Evolutionary conservation across 345 rosid species (phyloP), one percentile per base, ranked within the genome.

Genomic region (Angophora floribunda): DNA sequence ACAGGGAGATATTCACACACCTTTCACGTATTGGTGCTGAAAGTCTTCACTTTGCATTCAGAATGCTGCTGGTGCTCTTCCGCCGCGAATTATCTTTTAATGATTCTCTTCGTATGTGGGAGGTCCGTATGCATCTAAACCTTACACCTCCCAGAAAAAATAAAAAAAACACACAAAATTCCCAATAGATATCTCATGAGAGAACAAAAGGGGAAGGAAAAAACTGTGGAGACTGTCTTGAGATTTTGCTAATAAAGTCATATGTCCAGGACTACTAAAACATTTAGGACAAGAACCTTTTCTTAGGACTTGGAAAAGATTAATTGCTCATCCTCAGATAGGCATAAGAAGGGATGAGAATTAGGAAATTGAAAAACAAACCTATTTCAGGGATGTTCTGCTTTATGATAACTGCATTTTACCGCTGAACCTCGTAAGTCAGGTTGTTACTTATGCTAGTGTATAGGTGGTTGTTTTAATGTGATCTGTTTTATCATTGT

Each of bases 41-140:
- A 93, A 96, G 98, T 91, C 98, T 97, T 88, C 99, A 96, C 94
- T 97, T 97, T 93, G 99, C 99, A 36, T 97, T 97, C 90, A 96
- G 95, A 63, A 97, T 97, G 98, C 93, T 97, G 88, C 92, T 97
- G 89, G 99, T 97, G 85, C 94, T 96, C 88, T 97, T 96, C 89
- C 97, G 98, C 13, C 91, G 97, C 32, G 99, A 96, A 89, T 89
- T 97, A 88, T 92, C 98, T 89, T 97, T 97, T 84, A 67, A 87
- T 85, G 98, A 97, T 90, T 95, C 97, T 91, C 99, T 97, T 90
- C 91, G 90, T 57, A 96, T 97, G 99, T 97, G 99, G 99, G 99
- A 97, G 98, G 98, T 97, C 88, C 41, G 96, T 93, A 24, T 36
- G 49, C 84, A 41, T 10, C 7, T 19, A 75, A 75, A 41, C 84